Evolutionary conservation across 176 grass and related monocot genomes (phyloP), one percentile per base, ranked within the genome.

Genomic region (Cenchrus americanus): DNA sequence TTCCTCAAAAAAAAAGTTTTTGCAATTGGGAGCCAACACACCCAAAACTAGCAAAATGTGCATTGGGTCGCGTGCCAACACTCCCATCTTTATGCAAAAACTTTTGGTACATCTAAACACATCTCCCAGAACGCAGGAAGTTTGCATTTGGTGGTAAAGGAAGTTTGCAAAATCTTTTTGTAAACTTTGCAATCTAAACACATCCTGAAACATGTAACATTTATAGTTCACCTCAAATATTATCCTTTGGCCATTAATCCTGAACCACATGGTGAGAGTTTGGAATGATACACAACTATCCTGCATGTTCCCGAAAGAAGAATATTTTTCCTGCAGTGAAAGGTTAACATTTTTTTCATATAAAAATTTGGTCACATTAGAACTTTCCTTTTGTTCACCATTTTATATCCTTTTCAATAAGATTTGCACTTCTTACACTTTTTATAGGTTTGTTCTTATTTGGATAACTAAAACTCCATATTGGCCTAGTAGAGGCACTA

Each of bases 151-250:
- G 34, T 37, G 34, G 34, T 37, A 37, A 37, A 37, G 34, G 4
- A 37, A 37, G 34, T 37, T 37, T 37, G 34, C 34, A 37, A 37
- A 37, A 37, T 37, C 34, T 37, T 37, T 37, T 37, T 37, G 34
- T 3, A 37, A 37, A 37, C 34, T 37, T 37, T 37, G 34, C 34
- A 37, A 37, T 37, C 34, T 37, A 37, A 44, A 44, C 6, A 44
- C 43, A 44, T 5, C 43, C 43, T 44, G 6, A 6, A 44, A 8
- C 42, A 6, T 80, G 53, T 50, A 41, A 21, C 21, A 41, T 52
- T 49, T 41, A 67, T 77, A 77, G 58, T 69, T 44, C 21, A 67
- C 44, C 66, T 67, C 59, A 58, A 64, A 73, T 67, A 49, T 53
- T 37, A 22, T n/a, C 17, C 54, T 71, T 72, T 7, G 2, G 13